phyloP scores from a whole-genome alignment of 1,284 basidiomycete genomes.

The Malassezia psittaci region DNA sequence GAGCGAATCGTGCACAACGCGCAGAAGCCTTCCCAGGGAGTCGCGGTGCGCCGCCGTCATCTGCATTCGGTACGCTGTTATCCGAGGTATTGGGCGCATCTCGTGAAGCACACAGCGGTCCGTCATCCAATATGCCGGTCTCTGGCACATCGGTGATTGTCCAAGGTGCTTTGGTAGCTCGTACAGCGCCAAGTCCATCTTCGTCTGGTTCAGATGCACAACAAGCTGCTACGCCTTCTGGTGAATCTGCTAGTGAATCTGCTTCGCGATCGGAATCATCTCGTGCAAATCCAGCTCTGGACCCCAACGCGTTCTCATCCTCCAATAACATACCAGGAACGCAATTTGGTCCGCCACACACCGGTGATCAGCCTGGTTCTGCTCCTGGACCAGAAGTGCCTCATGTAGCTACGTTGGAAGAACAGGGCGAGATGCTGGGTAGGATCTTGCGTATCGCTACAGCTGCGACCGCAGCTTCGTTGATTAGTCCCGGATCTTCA shows the following conservation, averaged over 20 bases:
- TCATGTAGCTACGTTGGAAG: slow-evolving; percentile 37
- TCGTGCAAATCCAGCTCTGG: background rate
- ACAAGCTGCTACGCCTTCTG: background rate
- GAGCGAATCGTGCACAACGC: background rate
- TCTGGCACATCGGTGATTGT: slow-evolving; percentile 42
- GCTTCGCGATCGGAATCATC: no score
- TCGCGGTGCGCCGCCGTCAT: slow-evolving; percentile 1
- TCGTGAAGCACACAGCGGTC: background rate
- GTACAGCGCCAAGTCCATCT: slow-evolving; percentile 11
- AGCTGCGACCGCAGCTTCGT: slow-evolving; percentile 41
- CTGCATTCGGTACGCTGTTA: slow-evolving; percentile 9
- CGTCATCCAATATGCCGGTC: background rate
- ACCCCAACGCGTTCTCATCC: background rate
- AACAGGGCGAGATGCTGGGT: slow-evolving; percentile 43
- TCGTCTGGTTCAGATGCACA: background rate
- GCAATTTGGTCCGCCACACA: background rate
- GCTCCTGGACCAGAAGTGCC: slow-evolving; percentile 8
- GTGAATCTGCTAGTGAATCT: background rate
- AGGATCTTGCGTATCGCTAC: slow-evolving; percentile 39
- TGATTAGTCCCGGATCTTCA: slow-evolving; percentile 19
- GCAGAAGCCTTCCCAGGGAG: background rate
- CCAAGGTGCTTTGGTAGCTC: slow-evolving; percentile 38
- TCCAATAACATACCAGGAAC: background rate
- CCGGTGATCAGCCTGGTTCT: background rate
- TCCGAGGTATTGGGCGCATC: slow-evolving; percentile 12